Evolutionary conservation across 495 filamentous ascomycete species (phyloP).

Genomic region (Neurospora tetrasperma): DNA sequence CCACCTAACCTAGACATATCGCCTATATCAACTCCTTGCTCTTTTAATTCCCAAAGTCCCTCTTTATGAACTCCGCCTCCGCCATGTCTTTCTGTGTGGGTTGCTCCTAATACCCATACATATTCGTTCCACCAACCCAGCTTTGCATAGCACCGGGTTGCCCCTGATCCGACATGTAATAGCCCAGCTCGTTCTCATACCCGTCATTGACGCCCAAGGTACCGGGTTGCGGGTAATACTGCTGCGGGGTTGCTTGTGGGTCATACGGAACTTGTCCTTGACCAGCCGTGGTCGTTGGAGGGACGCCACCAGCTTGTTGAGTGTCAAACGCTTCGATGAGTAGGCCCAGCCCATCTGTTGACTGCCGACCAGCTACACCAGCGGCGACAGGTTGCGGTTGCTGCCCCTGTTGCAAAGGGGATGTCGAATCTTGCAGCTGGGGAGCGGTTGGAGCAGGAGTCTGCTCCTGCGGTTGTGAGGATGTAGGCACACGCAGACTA

Average conservation of each 20-base stretch:
- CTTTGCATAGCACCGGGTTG: constrained; percentile 9
- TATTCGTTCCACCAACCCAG: constrained; percentile 12
- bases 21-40: background rate
- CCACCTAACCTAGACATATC: background rate
- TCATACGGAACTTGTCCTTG: constrained; percentile 9
- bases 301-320: constrained; percentile 5
- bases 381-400: background rate
- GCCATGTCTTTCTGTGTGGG: background rate
- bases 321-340: constrained; percentile 24
- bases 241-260: constrained; percentile 10
- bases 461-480: constrained; percentile 6
- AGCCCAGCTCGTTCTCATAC: constrained; percentile 23
- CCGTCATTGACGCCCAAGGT: constrained; percentile 18
- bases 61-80: background rate
- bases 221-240: constrained; percentile 13
- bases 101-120: constrained; percentile 15
- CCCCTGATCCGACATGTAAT: constrained; percentile 19
- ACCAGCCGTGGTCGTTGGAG: background rate
- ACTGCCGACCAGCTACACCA: constrained; percentile 4
- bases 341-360: constrained; percentile 19
- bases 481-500: constrained; percentile 11
- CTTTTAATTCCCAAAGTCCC: background rate
- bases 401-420: background rate
- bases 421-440: background rate
- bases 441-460: background rate